A percentile compares a stretch with the other conserved stretches of the same genome.
phyloP scores from a whole-genome alignment of 2,329 filamentous ascomycete genomes.

The Fusarium torulosum region DNA sequence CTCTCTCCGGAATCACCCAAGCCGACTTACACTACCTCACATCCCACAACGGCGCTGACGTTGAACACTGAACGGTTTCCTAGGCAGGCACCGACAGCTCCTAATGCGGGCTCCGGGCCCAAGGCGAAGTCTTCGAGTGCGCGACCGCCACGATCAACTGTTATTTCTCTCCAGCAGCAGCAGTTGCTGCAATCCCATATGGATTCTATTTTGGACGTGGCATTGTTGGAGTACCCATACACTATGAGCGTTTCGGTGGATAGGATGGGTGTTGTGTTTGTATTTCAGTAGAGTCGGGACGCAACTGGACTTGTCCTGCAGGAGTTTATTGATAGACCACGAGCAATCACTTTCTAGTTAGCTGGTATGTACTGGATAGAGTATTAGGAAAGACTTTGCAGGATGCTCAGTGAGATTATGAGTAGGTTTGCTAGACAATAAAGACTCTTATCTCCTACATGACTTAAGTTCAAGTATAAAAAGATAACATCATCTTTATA shows the following conservation, averaged over 20 bases:
- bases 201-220: conserved; percentile 88
- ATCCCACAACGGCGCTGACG: conserved; percentile 72
- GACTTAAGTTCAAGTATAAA: background rate
- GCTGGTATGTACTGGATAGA: conserved; percentile 16
- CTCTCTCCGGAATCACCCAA: conserved; percentile 76
- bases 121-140: conserved; percentile 50
- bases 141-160: conserved; percentile 77
- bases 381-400: conserved; percentile 4
- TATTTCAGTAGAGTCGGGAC: conserved; percentile 68
- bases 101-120: conserved; percentile 49
- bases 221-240: conserved; percentile 89
- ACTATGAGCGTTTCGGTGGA: conserved; percentile 94
- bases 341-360: conserved; percentile 31
- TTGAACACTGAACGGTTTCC: conserved; percentile 75
- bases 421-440: background rate
- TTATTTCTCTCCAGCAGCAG: conserved; percentile 90
- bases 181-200: conserved; percentile 87
- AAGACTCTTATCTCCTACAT: background rate
- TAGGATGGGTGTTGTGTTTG: conserved; percentile 87
- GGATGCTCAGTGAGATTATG: background rate
- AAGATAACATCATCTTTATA: background rate
- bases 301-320: conserved; percentile 4
- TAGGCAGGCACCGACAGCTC: conserved; percentile 52
- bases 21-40: conserved; percentile 77
- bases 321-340: conserved; percentile 17